These are phyloP conservation scores for Linnemannia elongata DNA, from an alignment of 192 early-diverging fungal species.

Conservation along the genomic window DNA sequence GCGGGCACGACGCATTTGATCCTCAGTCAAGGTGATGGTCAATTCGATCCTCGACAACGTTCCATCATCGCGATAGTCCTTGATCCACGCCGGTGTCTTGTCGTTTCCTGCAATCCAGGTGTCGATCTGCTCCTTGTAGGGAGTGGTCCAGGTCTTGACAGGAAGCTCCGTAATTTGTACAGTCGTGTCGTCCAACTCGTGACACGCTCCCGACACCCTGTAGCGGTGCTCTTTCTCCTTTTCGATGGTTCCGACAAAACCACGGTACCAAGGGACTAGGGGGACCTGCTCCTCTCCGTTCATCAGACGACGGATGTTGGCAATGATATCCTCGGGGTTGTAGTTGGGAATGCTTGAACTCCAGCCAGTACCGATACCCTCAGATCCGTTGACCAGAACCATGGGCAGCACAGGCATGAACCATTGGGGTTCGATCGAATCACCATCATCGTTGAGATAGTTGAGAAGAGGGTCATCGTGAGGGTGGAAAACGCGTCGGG, in stretches of 20 bases:
- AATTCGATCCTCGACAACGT: conserved; percentile 78
- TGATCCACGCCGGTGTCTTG: conserved; percentile 76
- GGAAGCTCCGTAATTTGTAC: conserved; percentile 94
- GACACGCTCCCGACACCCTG: conserved; percentile 76
- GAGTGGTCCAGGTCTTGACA: conserved; percentile 88
- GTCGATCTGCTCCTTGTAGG: conserved; percentile 89
- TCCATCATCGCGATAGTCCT: conserved; percentile 81
- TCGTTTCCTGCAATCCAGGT: conserved; percentile 78
- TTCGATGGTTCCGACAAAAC: conserved; percentile 88
- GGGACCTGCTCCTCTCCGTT: conserved; percentile 73
- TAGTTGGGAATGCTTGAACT: conserved; percentile 86
- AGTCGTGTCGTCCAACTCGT: conserved; percentile 78
- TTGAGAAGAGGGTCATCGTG: conserved; percentile 87
- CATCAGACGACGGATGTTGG: conserved; percentile 87
- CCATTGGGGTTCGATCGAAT: conserved; percentile 95
- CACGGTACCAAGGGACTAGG: conserved; percentile 96
- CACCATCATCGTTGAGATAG: conserved; percentile 91
- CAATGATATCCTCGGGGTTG: conserved; percentile 91
- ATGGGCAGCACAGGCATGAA: conserved; percentile 94
- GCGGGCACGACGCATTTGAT: conserved; percentile 80
- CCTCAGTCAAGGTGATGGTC: conserved; percentile 70
- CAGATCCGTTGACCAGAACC: conserved; percentile 93
- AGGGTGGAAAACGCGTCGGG: conserved; percentile 83
- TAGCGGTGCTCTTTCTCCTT: conserved; percentile 68
- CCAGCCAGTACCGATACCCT: conserved; percentile 97